Conservation (phyloP, 1,139 yeast genomes). For the Geotrichum aggregatum region DNA sequence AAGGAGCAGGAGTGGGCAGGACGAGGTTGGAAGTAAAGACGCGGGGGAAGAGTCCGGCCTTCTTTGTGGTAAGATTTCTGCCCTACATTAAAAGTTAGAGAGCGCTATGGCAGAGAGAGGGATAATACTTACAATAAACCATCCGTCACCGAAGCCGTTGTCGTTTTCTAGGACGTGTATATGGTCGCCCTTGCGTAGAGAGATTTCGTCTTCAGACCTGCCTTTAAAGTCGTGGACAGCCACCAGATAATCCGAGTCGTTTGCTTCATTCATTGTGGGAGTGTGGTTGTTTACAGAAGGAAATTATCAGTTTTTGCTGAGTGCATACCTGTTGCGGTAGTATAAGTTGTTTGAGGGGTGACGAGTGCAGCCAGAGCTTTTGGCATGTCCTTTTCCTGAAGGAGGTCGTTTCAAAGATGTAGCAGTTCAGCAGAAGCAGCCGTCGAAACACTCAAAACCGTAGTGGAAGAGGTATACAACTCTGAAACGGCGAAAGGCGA, state of each 20-base stretch:
- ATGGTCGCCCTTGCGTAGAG: slow-evolving; percentile 74
- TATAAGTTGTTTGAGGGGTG: neutral
- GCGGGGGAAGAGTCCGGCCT: slow-evolving; percentile 85
- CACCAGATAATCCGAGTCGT: slow-evolving; percentile 35
- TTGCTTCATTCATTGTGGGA: slow-evolving; percentile 6
- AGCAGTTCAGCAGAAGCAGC: too few relatives aligned
- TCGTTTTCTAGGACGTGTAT: slow-evolving; percentile 90
- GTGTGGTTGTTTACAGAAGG: neutral
- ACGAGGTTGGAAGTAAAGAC: slow-evolving; percentile 51
- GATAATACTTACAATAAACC: slow-evolving; percentile 57
- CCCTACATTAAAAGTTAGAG: slow-evolving; percentile 46
- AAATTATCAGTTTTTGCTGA: neutral
- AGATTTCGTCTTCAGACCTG: slow-evolving; percentile 83
- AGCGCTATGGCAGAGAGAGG: neutral
- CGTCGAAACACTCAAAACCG: neutral
- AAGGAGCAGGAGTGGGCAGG: slow-evolving; percentile 29
- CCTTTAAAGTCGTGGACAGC: slow-evolving; percentile 85
- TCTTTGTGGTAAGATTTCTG: slow-evolving; percentile 61
- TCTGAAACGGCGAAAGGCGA: slow-evolving; percentile 1
- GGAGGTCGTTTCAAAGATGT: too few relatives aligned
- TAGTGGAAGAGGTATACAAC: neutral
- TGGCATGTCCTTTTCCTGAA: too few relatives aligned
- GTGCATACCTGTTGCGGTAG: neutral
- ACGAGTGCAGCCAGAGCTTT: neutral
- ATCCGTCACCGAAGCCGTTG: slow-evolving; percentile 92